These are phyloP conservation scores for Penicillium sp. DNA, from an alignment of 2,329 filamentous ascomycete species.

Conservation along the genomic window DNA sequence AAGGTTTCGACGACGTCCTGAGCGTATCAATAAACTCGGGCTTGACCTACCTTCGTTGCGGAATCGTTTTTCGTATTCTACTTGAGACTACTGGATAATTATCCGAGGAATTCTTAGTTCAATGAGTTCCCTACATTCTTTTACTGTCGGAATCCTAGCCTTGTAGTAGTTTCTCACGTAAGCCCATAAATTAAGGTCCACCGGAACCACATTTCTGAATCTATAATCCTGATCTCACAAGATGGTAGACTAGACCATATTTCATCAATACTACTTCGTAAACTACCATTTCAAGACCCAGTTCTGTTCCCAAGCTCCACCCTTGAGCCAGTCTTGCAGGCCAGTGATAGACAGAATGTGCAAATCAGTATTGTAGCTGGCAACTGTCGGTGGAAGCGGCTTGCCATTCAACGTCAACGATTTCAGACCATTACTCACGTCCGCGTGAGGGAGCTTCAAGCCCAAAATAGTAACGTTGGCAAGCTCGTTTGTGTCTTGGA, in stretches of 20 bases:
- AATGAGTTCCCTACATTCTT: neutral
- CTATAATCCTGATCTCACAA: neutral
- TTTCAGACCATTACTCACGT: conserved; percentile 24
- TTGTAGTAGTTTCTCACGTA: neutral
- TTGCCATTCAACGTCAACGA: conserved; percentile 55
- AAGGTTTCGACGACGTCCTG: neutral
- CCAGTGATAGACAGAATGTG: conserved; percentile 54
- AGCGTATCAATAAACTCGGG: neutral
- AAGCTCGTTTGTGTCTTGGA: conserved; percentile 58
- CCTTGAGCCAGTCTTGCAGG: conserved; percentile 49
- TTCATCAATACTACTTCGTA: neutral
- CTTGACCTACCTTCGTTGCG: neutral
- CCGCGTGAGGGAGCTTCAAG: conserved; percentile 32
- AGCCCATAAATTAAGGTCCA: neutral
- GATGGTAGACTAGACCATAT: neutral
- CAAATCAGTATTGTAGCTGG: conserved; percentile 51
- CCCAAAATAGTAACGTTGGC: conserved; percentile 66
- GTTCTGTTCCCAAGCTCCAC: conserved; percentile 58
- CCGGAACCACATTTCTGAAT: neutral
- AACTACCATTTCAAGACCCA: conserved; percentile 61
- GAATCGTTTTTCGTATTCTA: no score
- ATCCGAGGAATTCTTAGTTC: neutral
- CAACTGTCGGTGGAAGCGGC: conserved; percentile 42
- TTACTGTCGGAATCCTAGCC: neutral
- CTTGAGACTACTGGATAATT: no score